These are phyloP conservation scores for Schizophyllum commune DNA, from an alignment of 1,284 basidiomycete genomes.

Conservation along the genomic window DNA sequence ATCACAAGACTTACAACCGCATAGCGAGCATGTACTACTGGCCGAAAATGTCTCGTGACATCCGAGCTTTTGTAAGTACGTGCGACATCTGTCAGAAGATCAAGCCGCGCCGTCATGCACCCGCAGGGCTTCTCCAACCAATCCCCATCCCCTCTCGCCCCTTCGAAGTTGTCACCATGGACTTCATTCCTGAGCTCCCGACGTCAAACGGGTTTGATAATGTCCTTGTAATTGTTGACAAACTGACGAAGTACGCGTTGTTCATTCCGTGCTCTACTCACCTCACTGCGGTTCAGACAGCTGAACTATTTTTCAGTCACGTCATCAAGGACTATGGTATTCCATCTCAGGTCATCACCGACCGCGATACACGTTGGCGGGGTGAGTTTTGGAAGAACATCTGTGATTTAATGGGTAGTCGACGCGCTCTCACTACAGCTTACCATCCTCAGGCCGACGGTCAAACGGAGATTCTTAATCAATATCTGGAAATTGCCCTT, in stretches of 20 bases:
- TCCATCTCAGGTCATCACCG: constrained; percentile 13
- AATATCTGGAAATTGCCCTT: constrained; percentile 11
- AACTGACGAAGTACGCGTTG: constrained; percentile 30
- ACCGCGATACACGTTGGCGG: constrained; percentile 17
- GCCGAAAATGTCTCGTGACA: constrained; percentile 23
- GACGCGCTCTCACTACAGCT: constrained; percentile 3
- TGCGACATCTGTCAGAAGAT: constrained; percentile 27
- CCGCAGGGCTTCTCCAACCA: constrained; percentile 7
- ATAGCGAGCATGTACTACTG: constrained; percentile 18
- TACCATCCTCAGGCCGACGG: constrained; percentile 10
- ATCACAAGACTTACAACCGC: constrained; percentile 5
- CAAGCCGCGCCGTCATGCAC: constrained; percentile 18
- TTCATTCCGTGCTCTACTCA: constrained; percentile 26
- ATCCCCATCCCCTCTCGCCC: constrained; percentile 12
- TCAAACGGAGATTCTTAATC: constrained; percentile 12
- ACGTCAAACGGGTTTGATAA: constrained; percentile 21
- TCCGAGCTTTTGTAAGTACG: constrained; percentile 24
- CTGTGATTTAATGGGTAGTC: constrained; percentile 1
- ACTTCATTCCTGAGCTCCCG: constrained; percentile 19
- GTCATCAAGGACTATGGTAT: constrained; percentile 15
- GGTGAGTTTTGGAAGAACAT: constrained; percentile 16
- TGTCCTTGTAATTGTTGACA: constrained; percentile 24
- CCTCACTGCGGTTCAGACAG: constrained; percentile 9
- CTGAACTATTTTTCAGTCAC: constrained; percentile 14
- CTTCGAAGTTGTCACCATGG: constrained; percentile 16